Base-by-base conservation (phyloP, 2,329 filamentous ascomycete genomes). In the Huntiella decipiens region DNA sequence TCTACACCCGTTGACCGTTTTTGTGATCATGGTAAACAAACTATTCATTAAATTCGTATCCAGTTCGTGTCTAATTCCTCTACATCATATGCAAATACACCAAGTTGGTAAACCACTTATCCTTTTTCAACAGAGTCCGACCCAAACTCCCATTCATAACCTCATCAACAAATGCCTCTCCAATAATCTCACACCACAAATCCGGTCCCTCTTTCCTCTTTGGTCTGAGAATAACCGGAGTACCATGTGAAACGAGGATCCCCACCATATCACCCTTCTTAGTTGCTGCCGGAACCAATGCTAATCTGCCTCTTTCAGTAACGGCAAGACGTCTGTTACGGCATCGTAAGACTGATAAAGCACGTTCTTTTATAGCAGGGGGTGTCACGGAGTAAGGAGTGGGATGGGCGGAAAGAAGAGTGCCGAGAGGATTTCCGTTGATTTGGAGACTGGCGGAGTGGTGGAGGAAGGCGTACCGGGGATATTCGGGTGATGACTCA, bases 91-190 rank as follows among this genome's bases (percentile, higher is more conserved):
- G 44, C n/a, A 49, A 13, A 36, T 49, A 46, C 34, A 44, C 22
- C 39, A 49, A 19, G 10, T 40, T 33, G 12, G 44, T 10, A 40
- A 39, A 44, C 44, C 47, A 49, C 19, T 43, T 43, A 11, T 46
- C 44, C 28, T 46, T 49, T 15, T 46, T 49, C 19, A 49, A 40
- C 43, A 49, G 15, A 35, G 42, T 22, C 6, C 47, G 38, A 6
- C 47, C 47, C 28, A 46, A 34, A n/a, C 19, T 35, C 10, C 40
- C 47, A 11, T 22, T 35, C 47, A 49, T 49, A n/a, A 49, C 34
- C 2, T 43, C 47, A 31, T 49, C 47, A 3, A 49, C 44, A 41
- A 49, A 49, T 13, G 47, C 47, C 47, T 49, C 47, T 8, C 44
- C 47, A 16, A 49, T 32, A 46, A 46, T 39, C 40, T 49, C 44